Evolutionary conservation across 345 rosid genomes (phyloP).

Genomic region (Eucalyptus fibrosa): DNA sequence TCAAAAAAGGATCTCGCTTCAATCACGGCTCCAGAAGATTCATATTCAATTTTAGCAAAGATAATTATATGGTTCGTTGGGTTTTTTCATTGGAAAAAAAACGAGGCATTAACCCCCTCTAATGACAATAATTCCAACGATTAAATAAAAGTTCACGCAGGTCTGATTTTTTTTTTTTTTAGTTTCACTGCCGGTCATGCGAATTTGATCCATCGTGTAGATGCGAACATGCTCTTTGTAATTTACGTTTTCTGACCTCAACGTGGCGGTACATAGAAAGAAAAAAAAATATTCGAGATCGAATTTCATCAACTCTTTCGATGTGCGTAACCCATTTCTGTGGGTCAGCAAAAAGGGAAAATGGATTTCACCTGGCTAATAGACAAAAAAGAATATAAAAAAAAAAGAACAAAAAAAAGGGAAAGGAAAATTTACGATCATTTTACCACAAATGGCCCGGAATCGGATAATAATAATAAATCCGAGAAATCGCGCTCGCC

Average conservation of each 20-base stretch:
- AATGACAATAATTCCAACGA: not conserved
- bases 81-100: not conserved
- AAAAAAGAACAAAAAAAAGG: not conserved
- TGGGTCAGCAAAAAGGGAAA: not conserved
- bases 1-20: not conserved
- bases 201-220: not conserved
- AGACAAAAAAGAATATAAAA: not conserved
- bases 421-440: not conserved
- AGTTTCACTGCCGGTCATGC: not conserved
- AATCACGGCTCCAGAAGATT: not conserved
- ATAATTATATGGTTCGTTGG: no score
- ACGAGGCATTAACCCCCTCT: not conserved
- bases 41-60: not conserved
- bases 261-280: not conserved
- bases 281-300: not conserved
- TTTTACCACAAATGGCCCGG: not conserved
- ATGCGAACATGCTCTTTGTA: not conserved
- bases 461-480: not conserved
- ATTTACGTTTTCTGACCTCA: not conserved
- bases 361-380: not conserved
- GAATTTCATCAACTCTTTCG: not conserved
- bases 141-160: not conserved
- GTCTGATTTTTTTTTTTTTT: not conserved
- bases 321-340: not conserved
- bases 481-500: not conserved